These are phyloP conservation scores for Trypethelium eluteriae DNA, from an alignment of 495 filamentous ascomycete species.

Conservation along the genomic window DNA sequence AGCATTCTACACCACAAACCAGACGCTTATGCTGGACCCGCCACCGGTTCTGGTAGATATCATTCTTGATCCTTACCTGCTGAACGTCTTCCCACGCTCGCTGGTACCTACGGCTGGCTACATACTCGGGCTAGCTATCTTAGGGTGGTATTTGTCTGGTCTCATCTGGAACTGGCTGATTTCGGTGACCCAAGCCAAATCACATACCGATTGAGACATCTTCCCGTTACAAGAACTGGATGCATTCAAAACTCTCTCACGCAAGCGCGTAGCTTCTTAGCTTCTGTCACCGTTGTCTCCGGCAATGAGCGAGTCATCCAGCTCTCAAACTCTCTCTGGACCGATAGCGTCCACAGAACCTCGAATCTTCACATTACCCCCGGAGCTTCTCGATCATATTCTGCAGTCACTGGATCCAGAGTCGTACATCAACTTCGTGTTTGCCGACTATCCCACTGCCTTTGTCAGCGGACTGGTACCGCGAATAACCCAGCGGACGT, in stretches of 20 bases:
- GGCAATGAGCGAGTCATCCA: slow-evolving; percentile 13
- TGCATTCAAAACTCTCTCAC: no score
- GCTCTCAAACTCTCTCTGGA: slow-evolving; percentile 7
- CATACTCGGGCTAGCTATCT: slow-evolving; percentile 30
- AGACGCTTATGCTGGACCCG: slow-evolving; percentile 65
- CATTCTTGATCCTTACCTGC: slow-evolving; percentile 75
- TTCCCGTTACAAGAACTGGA: no score
- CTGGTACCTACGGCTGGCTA: slow-evolving; percentile 35
- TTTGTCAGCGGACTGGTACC: slow-evolving; percentile 25
- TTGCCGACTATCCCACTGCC: slow-evolving; percentile 38
- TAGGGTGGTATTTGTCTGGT: slow-evolving; percentile 34
- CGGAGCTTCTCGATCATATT: slow-evolving; percentile 39
- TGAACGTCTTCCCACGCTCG: slow-evolving; percentile 38
- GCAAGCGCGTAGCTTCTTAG: no score
- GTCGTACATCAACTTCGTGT: slow-evolving; percentile 36
- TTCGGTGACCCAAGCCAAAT: slow-evolving; percentile 21
- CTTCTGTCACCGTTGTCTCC: not conserved
- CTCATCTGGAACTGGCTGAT: slow-evolving; percentile 30
- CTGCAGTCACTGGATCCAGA: slow-evolving; percentile 32
- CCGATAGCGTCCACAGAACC: slow-evolving; percentile 20
- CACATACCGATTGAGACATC: slow-evolving; percentile 29
- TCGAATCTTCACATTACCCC: slow-evolving; percentile 34
- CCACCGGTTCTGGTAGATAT: slow-evolving; percentile 74
- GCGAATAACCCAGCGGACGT: slow-evolving; percentile 16
- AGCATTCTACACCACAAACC: slow-evolving; percentile 71